A percentile compares a stretch with the other conserved stretches of the same genome.
These are phyloP conservation scores for Yamadazyma paraphyllophila DNA, from an alignment of 805 yeast genomes.

Conservation along the genomic window DNA sequence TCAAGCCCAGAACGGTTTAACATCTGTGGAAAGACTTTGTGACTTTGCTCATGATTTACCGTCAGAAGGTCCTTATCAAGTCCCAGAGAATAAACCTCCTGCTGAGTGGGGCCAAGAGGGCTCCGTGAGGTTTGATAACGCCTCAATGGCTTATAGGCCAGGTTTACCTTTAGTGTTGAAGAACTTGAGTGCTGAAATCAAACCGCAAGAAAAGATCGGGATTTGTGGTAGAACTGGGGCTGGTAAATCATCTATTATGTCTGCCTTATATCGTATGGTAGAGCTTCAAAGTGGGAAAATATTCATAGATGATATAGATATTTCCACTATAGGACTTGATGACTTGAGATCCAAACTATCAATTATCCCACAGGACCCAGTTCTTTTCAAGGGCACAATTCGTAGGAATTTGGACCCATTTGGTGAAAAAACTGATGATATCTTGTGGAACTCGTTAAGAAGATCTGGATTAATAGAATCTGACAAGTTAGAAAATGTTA, in stretches of 20 bases:
- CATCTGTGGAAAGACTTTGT: slow-evolving; percentile 35
- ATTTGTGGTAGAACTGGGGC: slow-evolving; percentile 91
- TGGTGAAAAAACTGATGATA: slow-evolving; percentile 45
- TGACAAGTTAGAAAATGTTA: slow-evolving; percentile 20
- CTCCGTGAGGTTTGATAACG: slow-evolving; percentile 45
- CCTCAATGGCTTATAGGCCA: slow-evolving; percentile 53
- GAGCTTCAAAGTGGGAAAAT: slow-evolving; percentile 52
- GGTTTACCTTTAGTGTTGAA: slow-evolving; percentile 58
- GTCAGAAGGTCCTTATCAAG: slow-evolving; percentile 62
- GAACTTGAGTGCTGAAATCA: slow-evolving; percentile 40
- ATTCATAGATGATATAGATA: slow-evolving; percentile 55
- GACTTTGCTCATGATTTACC: slow-evolving; percentile 52
- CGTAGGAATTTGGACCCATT: slow-evolving; percentile 64
- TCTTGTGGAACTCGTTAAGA: slow-evolving; percentile 56
- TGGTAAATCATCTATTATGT: slow-evolving; percentile 68
- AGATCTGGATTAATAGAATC: slow-evolving; percentile 53
- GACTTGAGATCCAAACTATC: slow-evolving; percentile 55
- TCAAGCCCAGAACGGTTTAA: slow-evolving; percentile 39
- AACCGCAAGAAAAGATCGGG: slow-evolving; percentile 68
- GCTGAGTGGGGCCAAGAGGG: slow-evolving; percentile 52
- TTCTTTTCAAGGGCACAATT: slow-evolving; percentile 56
- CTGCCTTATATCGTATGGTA: slow-evolving; percentile 54
- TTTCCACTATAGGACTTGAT: slow-evolving; percentile 48
- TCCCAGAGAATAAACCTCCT: slow-evolving; percentile 38
- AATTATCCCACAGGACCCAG: slow-evolving; percentile 72